Conservation (phyloP, 139 green algal genomes). For the Tetraselmis chui region DNA sequence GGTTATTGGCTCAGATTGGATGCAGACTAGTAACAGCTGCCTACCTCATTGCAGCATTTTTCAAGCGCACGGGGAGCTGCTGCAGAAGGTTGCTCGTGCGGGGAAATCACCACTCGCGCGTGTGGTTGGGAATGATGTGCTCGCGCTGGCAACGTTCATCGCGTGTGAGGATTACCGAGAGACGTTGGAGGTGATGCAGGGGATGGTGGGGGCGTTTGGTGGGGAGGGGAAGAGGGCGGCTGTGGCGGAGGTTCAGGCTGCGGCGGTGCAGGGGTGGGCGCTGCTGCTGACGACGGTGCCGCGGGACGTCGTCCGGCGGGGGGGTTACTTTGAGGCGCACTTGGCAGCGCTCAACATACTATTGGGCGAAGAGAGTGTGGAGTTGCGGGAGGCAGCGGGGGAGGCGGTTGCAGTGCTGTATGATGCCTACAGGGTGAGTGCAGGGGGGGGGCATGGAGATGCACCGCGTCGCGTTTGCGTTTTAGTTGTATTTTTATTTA, state of each 20-base stretch:
- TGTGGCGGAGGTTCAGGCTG: conserved; percentile 1
- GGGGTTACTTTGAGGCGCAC: conserved; percentile 21
- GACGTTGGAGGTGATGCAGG: conserved; percentile 35
- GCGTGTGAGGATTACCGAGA: conserved; percentile 33
- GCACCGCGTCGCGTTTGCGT: too few species aligned
- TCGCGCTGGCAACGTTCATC: conserved; percentile 51
- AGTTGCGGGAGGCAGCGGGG: conserved; percentile 43
- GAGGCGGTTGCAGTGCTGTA: conserved; percentile 58
- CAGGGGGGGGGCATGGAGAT: too few species aligned
- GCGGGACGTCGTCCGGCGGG: conserved; percentile 8
- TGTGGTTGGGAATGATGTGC: conserved; percentile 35
- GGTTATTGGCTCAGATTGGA: too few species aligned
- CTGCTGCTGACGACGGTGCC: conserved; percentile 56
- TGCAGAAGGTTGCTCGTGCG: conserved; percentile 34
- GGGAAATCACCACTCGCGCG: conserved; percentile 9
- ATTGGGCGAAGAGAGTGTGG: conserved; percentile 32
- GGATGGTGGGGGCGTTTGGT: not conserved
- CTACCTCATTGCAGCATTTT: conserved; percentile 29
- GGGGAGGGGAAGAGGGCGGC: not conserved
- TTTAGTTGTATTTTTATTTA: too few species aligned
- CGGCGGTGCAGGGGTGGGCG: conserved; percentile 52
- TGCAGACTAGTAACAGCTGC: too few species aligned
- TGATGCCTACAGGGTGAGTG: conserved; percentile 31
- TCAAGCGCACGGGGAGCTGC: conserved; percentile 13
- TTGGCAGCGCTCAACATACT: conserved; percentile 32